Percentiles rank a stretch among this genome's conserved stretches.
phyloP scores from a whole-genome alignment of 495 filamentous ascomycete species.

The Xylaria nigripes region DNA sequence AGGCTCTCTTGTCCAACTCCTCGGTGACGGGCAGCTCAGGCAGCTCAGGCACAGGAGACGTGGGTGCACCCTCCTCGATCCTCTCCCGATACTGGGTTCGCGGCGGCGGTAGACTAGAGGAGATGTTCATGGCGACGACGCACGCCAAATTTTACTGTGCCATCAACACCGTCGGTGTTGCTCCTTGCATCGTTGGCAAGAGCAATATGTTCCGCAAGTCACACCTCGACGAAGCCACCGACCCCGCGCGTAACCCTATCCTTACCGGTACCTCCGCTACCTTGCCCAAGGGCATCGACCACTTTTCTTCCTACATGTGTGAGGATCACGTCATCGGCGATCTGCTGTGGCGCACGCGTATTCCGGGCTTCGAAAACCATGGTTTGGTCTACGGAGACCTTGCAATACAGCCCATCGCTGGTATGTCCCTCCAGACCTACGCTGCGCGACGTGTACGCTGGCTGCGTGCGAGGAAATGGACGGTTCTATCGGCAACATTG shows the following conservation, averaged over 20 bases:
- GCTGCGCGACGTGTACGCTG: slow-evolving; percentile 79
- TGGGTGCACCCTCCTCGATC: slow-evolving; percentile 21
- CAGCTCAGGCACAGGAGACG: slow-evolving; percentile 14
- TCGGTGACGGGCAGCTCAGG: slow-evolving; percentile 21
- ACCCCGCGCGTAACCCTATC: slow-evolving; percentile 37
- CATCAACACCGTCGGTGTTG: slow-evolving; percentile 86
- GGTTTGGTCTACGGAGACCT: slow-evolving; percentile 75
- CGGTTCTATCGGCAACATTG: slow-evolving; percentile 76
- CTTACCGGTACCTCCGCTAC: slow-evolving; percentile 36
- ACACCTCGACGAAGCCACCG: slow-evolving; percentile 76
- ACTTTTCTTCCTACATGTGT: slow-evolving; percentile 92
- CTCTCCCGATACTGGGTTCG: slow-evolving; percentile 24
- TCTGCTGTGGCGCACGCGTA: slow-evolving; percentile 63
- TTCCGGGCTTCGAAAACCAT: slow-evolving; percentile 65
- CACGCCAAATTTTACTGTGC: slow-evolving; percentile 98
- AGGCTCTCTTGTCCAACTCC: slow-evolving; percentile 35
- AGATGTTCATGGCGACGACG: slow-evolving; percentile 85
- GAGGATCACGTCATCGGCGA: slow-evolving; percentile 96
- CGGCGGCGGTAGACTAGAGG: slow-evolving; percentile 81
- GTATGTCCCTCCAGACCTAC: slow-evolving; percentile 73
- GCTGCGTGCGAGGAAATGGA: slow-evolving; percentile 92
- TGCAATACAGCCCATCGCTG: slow-evolving; percentile 79
- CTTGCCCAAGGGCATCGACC: slow-evolving; percentile 67
- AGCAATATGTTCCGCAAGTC: slow-evolving; percentile 96
- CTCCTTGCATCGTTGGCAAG: slow-evolving; percentile 93